These are phyloP conservation scores for Cryptomeria japonica DNA, from an alignment of 75 land plant genomes.

Conservation along the genomic window DNA sequence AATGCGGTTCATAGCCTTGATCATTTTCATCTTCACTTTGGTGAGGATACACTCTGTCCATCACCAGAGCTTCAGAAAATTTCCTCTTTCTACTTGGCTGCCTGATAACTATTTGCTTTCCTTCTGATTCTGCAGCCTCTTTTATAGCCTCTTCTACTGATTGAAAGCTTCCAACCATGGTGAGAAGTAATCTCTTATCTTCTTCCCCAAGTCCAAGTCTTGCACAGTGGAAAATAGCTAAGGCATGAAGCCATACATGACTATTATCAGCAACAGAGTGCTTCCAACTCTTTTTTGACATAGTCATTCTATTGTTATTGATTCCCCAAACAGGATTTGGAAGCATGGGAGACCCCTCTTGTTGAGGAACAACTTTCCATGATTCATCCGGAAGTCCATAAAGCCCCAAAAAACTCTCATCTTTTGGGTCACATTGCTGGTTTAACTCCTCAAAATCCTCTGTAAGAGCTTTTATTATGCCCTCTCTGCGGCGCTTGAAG, in stretches of 20 bases:
- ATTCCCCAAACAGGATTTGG: neutral
- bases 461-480: neutral
- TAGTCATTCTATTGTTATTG: neutral
- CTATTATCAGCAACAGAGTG: neutral
- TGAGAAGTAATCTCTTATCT: too few relatives aligned
- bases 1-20: neutral
- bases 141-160: too few relatives aligned
- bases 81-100: neutral
- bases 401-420: neutral
- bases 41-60: too few relatives aligned
- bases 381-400: neutral
- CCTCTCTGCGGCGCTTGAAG: neutral
- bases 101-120: neutral
- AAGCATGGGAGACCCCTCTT: neutral
- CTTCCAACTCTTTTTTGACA: neutral
- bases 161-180: too few relatives aligned
- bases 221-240: neutral
- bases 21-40: neutral
- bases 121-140: neutral
- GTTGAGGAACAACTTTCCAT: neutral
- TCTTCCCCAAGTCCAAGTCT: neutral
- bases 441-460: neutral
- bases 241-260: neutral
- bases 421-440: neutral
- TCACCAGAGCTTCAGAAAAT: neutral